Evolutionary conservation across 495 filamentous ascomycete genomes (phyloP).

Genomic region (Coniosporium apollinis): DNA sequence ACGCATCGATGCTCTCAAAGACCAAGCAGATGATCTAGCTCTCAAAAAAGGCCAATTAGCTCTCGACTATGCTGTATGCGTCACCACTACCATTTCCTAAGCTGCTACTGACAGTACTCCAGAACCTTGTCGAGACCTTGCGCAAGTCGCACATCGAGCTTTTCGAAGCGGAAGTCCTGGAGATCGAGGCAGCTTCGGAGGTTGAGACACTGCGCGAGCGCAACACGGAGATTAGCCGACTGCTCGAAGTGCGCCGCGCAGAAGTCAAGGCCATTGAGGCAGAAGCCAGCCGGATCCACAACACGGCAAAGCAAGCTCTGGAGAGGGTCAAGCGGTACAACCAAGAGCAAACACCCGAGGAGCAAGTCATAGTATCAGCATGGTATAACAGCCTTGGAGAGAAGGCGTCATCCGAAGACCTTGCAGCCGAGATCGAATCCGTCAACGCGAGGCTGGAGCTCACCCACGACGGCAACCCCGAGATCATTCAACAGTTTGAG

Average conservation of each 20-base stretch:
- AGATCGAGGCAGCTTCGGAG: slow-evolving; percentile 70
- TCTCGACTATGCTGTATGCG: slow-evolving; percentile 46
- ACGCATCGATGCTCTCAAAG: slow-evolving; percentile 27
- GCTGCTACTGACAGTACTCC: slow-evolving; percentile 11
- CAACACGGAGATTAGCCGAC: slow-evolving; percentile 38
- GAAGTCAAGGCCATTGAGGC: slow-evolving; percentile 18
- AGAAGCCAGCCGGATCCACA: slow-evolving; percentile 13
- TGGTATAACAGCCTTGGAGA: too few species aligned
- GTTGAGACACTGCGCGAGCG: slow-evolving; percentile 42
- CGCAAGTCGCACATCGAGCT: slow-evolving; percentile 42
- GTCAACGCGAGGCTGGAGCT: slow-evolving; percentile 59
- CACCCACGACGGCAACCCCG: slow-evolving; percentile 61
- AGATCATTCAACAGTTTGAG: slow-evolving; percentile 65
- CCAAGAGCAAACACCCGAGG: too few species aligned
- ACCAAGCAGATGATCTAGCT: slow-evolving; percentile 37
- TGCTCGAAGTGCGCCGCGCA: slow-evolving; percentile 30
- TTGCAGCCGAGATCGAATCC: slow-evolving; percentile 59
- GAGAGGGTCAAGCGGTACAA: slow-evolving; percentile 21
- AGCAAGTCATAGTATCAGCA: slow-evolving; percentile 17
- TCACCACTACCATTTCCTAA: not conserved
- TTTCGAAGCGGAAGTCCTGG: slow-evolving; percentile 46
- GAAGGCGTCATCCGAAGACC: slow-evolving; percentile 42
- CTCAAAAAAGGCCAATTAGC: slow-evolving; percentile 46
- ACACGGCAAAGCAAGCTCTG: slow-evolving; percentile 14
- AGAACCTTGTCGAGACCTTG: slow-evolving; percentile 42